Conservation (phyloP, 2,329 filamentous ascomycete species). For the Beauveria pseudobassiana region DNA sequence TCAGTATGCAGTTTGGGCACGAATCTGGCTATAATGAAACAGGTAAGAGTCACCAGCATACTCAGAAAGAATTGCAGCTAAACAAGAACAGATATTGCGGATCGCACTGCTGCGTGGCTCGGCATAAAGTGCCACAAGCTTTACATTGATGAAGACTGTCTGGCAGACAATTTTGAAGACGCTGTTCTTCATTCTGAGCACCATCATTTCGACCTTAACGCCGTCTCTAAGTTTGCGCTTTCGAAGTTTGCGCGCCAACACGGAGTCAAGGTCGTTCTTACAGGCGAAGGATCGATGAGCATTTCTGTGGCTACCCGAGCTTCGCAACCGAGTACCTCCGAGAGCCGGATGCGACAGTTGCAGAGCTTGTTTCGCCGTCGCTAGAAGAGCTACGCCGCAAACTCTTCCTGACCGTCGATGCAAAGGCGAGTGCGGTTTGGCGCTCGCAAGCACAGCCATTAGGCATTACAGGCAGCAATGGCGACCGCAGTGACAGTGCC, state of each 20-base stretch:
- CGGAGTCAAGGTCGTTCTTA: constrained; percentile 47
- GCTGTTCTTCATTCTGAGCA: constrained; percentile 25
- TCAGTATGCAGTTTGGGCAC: background rate
- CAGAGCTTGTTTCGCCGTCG: constrained; percentile 20
- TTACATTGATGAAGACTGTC: constrained; percentile 20
- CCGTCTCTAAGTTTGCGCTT: constrained; percentile 43
- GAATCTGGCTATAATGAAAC: background rate
- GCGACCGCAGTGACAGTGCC: too few relatives aligned
- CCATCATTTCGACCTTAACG: constrained; percentile 40
- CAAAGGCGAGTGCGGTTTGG: background rate
- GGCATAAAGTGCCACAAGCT: constrained; percentile 22
- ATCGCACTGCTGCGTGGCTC: constrained; percentile 26
- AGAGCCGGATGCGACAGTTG: constrained; percentile 33
- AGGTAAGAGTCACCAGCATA: background rate
- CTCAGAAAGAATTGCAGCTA: background rate
- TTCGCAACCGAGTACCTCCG: constrained; percentile 40
- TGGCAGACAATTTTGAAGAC: constrained; percentile 25
- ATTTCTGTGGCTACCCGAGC: constrained; percentile 44
- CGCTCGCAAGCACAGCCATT: background rate
- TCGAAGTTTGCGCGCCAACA: constrained; percentile 35
- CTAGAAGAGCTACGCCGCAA: background rate
- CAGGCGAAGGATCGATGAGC: constrained; percentile 45
- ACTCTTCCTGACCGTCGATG: background rate
- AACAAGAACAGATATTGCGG: constrained; percentile 19
- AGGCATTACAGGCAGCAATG: too few relatives aligned